Evolutionary conservation across 257 asterid genomes (phyloP).

Genomic region (Anisodus acutangulus): DNA sequence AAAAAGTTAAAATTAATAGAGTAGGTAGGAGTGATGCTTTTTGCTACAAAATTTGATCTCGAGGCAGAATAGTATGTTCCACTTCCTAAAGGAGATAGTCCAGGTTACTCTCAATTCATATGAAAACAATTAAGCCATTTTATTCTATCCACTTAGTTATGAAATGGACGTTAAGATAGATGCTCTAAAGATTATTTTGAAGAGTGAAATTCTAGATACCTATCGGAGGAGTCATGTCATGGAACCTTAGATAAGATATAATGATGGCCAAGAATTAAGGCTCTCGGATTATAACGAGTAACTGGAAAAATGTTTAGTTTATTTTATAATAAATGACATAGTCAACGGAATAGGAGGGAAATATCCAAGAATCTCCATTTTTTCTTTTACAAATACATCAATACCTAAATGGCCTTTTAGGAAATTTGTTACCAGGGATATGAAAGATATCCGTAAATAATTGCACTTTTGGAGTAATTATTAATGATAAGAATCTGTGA

Average conservation of each 20-base stretch:
- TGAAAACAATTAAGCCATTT: neutral
- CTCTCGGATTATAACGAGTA: neutral
- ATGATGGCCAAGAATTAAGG: neutral
- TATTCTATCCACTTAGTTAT: neutral
- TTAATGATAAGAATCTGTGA: too few species aligned
- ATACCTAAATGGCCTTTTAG: neutral
- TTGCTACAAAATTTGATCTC: conserved; percentile 82
- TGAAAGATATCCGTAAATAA: neutral
- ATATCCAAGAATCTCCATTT: too few species aligned
- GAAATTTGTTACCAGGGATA: neutral
- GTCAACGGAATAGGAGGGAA: neutral
- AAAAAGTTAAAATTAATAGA: conserved; percentile 46
- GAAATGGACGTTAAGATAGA: neutral
- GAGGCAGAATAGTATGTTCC: conserved; percentile 98
- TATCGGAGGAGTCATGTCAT: neutral
- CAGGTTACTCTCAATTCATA: conserved; percentile 48
- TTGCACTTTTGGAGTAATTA: neutral
- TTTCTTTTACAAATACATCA: neutral
- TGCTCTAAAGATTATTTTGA: neutral
- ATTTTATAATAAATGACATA: neutral
- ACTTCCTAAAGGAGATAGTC: conserved; percentile 91
- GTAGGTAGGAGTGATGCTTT: conserved; percentile 95
- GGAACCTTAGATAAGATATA: neutral
- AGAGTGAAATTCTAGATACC: neutral
- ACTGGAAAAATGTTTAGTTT: neutral